Conservation (phyloP, 495 filamentous ascomycete species). For the Podospora conica region DNA sequence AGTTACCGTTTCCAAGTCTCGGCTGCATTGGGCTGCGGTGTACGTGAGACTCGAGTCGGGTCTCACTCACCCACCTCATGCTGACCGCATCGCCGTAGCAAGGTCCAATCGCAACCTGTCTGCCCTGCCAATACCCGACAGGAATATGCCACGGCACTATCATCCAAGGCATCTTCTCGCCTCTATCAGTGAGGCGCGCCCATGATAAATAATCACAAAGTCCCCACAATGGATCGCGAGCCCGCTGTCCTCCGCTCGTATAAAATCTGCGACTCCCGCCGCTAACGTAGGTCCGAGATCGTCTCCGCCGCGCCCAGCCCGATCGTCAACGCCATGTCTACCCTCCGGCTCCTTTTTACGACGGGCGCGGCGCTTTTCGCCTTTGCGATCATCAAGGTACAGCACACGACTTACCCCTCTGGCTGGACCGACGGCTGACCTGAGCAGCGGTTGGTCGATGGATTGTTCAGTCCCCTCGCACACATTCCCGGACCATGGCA, state of each 20-base stretch:
- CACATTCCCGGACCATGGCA: constrained; percentile 46
- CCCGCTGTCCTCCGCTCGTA: background rate
- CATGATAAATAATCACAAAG: background rate
- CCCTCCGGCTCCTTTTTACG: background rate
- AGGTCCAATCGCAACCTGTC: background rate
- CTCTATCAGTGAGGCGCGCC: background rate
- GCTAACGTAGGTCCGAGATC: background rate
- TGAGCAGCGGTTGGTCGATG: constrained; percentile 33
- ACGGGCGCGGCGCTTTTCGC: background rate
- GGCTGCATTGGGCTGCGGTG: too few species aligned
- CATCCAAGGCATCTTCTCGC: background rate
- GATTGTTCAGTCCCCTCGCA: constrained; percentile 46
- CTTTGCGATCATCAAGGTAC: background rate
- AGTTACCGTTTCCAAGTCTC: background rate
- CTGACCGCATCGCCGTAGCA: background rate
- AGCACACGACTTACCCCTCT: too few species aligned
- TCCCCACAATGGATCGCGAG: background rate
- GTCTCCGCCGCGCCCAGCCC: background rate
- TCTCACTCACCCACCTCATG: background rate
- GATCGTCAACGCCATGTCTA: background rate
- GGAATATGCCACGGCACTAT: background rate
- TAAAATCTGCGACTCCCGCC: background rate
- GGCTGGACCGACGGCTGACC: background rate
- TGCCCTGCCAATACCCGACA: background rate
- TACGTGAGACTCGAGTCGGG: background rate